Conservation (phyloP, 148 eudicot genomes). For the Rhododendron simsii region DNA sequence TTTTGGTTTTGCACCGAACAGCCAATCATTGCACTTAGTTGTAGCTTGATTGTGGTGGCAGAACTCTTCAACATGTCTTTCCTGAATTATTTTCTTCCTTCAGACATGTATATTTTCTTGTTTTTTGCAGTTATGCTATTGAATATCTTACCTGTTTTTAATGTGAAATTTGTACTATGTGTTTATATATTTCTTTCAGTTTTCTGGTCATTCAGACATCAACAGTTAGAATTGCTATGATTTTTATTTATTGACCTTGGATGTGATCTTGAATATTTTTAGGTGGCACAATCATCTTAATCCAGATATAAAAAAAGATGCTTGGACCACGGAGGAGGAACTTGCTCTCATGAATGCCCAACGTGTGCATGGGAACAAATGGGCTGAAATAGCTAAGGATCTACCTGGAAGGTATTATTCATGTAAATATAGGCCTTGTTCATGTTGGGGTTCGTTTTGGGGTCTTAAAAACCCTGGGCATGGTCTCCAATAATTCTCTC, state of each 20-base stretch:
- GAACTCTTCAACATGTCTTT: not conserved
- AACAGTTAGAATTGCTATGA: not conserved
- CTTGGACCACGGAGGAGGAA: constrained; percentile 90
- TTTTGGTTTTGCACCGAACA: not conserved
- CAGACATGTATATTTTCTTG: not conserved
- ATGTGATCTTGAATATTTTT: constrained; percentile 19
- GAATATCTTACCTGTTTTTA: not conserved
- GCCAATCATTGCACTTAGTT: not conserved
- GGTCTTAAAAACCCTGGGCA: no score
- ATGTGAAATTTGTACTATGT: not conserved
- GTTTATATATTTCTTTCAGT: not conserved
- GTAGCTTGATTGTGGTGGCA: not conserved
- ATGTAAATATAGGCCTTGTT: not conserved
- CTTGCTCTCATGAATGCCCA: constrained; percentile 76
- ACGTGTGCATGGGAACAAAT: constrained; percentile 71
- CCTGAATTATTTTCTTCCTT: not conserved
- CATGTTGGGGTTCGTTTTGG: no score
- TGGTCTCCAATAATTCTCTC: no score
- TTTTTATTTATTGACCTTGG: constrained; percentile 5
- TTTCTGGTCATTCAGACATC: not conserved
- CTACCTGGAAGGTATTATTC: constrained; percentile 76
- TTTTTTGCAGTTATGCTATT: not conserved
- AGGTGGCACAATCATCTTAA: constrained; percentile 99
- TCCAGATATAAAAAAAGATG: constrained; percentile 86
- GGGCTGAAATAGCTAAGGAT: constrained; percentile 94